Evolutionary conservation across 129 eudicot species (phyloP).

Genomic region (Tagetes patula): DNA sequence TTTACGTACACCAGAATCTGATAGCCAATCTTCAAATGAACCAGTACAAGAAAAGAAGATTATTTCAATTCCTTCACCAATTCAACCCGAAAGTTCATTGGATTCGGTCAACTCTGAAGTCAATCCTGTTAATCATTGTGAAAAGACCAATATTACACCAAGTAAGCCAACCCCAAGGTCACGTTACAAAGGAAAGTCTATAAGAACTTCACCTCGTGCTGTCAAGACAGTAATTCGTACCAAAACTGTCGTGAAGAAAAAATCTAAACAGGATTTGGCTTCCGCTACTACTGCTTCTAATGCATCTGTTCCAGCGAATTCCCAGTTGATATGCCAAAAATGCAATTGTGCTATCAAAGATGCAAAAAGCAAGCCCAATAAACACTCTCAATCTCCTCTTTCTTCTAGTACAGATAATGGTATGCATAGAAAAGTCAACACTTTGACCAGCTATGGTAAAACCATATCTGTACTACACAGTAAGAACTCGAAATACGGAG

Average conservation of each 20-base stretch:
- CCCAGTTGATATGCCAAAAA: conserved; percentile 65
- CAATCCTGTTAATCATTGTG: conserved; percentile 32
- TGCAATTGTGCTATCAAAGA: conserved; percentile 71
- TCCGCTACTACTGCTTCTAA: conserved; percentile 28
- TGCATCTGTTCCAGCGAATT: conserved; percentile 28
- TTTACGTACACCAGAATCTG: conserved; percentile 31
- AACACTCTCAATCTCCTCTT: conserved; percentile 38
- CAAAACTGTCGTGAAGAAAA: conserved; percentile 58
- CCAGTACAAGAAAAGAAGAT: conserved; percentile 33
- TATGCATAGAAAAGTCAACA: conserved; percentile 28
- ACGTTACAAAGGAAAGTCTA: conserved; percentile 49
- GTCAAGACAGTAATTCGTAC: conserved; percentile 59
- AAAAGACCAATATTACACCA: conserved; percentile 32
- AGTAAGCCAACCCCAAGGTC: conserved; percentile 43
- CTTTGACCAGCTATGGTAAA: conserved; percentile 30
- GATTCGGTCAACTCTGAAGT: conserved; percentile 37
- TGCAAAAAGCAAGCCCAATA: conserved; percentile 31
- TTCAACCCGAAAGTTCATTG: conserved; percentile 24
- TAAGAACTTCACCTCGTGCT: conserved; percentile 44
- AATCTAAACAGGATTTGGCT: conserved; percentile 41
- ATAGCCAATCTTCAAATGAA: conserved; percentile 32
- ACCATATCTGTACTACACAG: conserved; percentile 31
- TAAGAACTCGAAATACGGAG: conserved; percentile 44
- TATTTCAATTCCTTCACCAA: conserved; percentile 29
- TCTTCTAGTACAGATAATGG: conserved; percentile 33